Evolutionary conservation across 352 stramenopile genomes (phyloP).

Genomic region (Saprolegnia parasitica): DNA sequence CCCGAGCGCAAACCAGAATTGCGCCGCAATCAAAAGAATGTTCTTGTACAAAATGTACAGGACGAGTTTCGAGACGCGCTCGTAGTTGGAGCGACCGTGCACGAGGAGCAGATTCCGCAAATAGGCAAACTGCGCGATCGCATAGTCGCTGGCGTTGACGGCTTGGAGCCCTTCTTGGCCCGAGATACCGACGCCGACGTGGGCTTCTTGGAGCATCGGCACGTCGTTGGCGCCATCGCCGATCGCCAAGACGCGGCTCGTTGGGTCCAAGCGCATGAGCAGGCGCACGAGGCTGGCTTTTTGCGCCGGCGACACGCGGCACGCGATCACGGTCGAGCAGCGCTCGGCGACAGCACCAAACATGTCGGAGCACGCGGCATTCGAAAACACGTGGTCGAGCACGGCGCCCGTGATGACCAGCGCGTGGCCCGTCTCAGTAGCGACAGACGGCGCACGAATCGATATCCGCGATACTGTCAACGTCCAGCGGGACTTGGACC

Average conservation of each 20-base stretch:
- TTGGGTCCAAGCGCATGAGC: slow-evolving; percentile 65
- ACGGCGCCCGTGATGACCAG: slow-evolving; percentile 76
- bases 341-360: slow-evolving; percentile 69
- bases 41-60: slow-evolving; percentile 95
- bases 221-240: slow-evolving; percentile 94
- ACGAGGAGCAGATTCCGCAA: slow-evolving; percentile 87
- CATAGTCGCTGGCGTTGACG: slow-evolving; percentile 92
- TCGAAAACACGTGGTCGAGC: slow-evolving; percentile 48
- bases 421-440: not conserved
- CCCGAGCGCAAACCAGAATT: slow-evolving; percentile 75
- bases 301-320: slow-evolving; percentile 76
- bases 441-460: not conserved
- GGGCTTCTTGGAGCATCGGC: slow-evolving; percentile 92
- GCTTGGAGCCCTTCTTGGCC: slow-evolving; percentile 90
- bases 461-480: slow-evolving; percentile 20
- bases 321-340: slow-evolving; percentile 85
- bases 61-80: slow-evolving; percentile 83
- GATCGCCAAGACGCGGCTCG: slow-evolving; percentile 65
- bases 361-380: slow-evolving; percentile 35
- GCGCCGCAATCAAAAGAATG: slow-evolving; percentile 61
- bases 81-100: slow-evolving; percentile 89
- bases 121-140: slow-evolving; percentile 92
- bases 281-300: slow-evolving; percentile 82
- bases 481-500: slow-evolving; percentile 17
- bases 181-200: slow-evolving; percentile 92